These are phyloP conservation scores for Botrytis fragariae DNA, from an alignment of 2,329 filamentous ascomycete species.

Conservation along the genomic window DNA sequence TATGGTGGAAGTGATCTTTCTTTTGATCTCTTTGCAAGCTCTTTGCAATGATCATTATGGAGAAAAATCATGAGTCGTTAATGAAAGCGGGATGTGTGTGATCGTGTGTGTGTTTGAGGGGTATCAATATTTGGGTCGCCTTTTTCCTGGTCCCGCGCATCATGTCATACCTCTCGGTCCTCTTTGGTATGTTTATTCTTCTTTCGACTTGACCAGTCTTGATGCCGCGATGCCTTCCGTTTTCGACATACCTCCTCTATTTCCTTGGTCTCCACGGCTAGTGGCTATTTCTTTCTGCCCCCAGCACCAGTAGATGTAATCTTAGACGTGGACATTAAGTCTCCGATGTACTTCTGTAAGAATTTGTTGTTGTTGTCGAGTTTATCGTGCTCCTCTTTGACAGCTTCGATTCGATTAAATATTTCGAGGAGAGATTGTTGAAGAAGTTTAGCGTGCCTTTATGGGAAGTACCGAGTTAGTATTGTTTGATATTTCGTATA, in stretches of 20 bases:
- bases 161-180: slow-evolving; percentile 14
- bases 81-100: slow-evolving; percentile 10
- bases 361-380: slow-evolving; percentile 97
- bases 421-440: slow-evolving; percentile 88
- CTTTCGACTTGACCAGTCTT: slow-evolving; percentile 15
- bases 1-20: slow-evolving; percentile 13
- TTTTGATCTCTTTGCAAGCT: slow-evolving; percentile 15
- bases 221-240: slow-evolving; percentile 15
- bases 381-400: slow-evolving; percentile 93
- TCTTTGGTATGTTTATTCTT: slow-evolving; percentile 14
- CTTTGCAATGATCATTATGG: slow-evolving; percentile 13
- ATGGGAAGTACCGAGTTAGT: background rate
- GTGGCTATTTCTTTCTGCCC: slow-evolving; percentile 33
- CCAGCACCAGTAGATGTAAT: slow-evolving; percentile 53
- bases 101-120: slow-evolving; percentile 7
- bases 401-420: slow-evolving; percentile 90
- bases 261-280: slow-evolving; percentile 18
- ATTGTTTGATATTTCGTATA: slow-evolving; percentile 18
- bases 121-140: slow-evolving; percentile 13
- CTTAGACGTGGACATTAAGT: slow-evolving; percentile 84
- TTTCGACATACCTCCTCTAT: slow-evolving; percentile 18
- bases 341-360: slow-evolving; percentile 95
- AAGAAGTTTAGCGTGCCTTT: slow-evolving; percentile 80
- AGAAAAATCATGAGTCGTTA: slow-evolving; percentile 18
- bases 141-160: slow-evolving; percentile 12